These are phyloP conservation scores for Lobosporangium transversale DNA, from an alignment of 192 early-diverging fungal species.

Conservation along the genomic window DNA sequence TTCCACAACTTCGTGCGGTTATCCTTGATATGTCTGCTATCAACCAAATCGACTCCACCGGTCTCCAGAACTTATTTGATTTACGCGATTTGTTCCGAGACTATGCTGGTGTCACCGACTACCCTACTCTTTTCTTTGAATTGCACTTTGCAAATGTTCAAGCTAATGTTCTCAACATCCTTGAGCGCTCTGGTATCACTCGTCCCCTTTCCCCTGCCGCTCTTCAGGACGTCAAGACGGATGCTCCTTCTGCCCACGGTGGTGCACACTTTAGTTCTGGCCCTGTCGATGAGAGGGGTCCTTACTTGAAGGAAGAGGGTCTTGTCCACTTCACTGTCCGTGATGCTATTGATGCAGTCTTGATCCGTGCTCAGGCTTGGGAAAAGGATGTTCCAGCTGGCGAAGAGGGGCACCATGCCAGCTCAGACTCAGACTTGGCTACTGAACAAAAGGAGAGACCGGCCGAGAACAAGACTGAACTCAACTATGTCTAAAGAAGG, in stretches of 20 bases:
- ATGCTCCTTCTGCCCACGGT: constrained; percentile 10
- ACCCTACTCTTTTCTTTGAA: constrained; percentile 46
- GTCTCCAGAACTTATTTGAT: constrained; percentile 79
- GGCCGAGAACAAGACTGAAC: constrained; percentile 33
- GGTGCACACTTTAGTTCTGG: constrained; percentile 11
- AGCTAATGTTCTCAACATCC: constrained; percentile 27
- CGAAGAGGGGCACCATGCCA: background rate
- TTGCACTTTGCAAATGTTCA: constrained; percentile 56
- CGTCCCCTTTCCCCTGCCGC: constrained; percentile 31
- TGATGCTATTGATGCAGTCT: constrained; percentile 40
- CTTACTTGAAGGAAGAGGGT: constrained; percentile 49
- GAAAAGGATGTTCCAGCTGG: background rate
- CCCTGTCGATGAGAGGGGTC: constrained; percentile 18
- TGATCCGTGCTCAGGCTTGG: constrained; percentile 37
- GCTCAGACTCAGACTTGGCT: constrained; percentile 11
- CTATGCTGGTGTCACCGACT: constrained; percentile 47
- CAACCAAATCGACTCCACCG: constrained; percentile 82
- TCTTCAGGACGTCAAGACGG: constrained; percentile 40
- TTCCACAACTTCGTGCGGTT: constrained; percentile 70
- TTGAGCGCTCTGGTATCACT: constrained; percentile 49
- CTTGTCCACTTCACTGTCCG: constrained; percentile 52
- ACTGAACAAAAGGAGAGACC: no score
- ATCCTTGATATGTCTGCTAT: constrained; percentile 87
- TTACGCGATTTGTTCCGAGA: constrained; percentile 47
- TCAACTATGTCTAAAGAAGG: constrained; percentile 29